Conservation (phyloP, 257 asterid species). For the Leptodermis oblonga region DNA sequence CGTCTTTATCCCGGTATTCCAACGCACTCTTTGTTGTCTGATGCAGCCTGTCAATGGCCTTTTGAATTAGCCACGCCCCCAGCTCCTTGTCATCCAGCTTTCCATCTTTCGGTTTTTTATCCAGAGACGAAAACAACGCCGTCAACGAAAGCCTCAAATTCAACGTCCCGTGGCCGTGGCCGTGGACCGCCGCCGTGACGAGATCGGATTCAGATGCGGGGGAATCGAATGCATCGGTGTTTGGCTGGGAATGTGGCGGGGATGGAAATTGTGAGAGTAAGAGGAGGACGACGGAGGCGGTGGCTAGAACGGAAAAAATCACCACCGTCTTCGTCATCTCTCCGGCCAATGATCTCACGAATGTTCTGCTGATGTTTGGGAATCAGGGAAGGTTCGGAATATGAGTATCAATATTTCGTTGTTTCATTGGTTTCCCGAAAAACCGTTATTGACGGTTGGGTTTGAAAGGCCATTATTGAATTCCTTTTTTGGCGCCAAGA, state of each 20-base stretch:
- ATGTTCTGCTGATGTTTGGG: too few relatives aligned
- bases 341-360: not conserved
- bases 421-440: not conserved
- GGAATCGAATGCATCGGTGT: not conserved
- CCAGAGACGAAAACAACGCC: slow-evolving; percentile 33
- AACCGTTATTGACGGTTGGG: slow-evolving; percentile 14
- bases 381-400: too few relatives aligned
- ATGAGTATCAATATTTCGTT: too few relatives aligned
- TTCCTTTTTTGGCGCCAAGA: not conserved
- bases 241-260: not conserved
- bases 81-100: slow-evolving; percentile 31
- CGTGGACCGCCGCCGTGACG: not conserved
- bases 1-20: slow-evolving; percentile 27
- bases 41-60: slow-evolving; percentile 27
- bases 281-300: slow-evolving; percentile 23
- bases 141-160: slow-evolving; percentile 25
- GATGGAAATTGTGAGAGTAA: not conserved
- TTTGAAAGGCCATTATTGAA: not conserved
- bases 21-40: slow-evolving; percentile 18
- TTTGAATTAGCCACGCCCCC: slow-evolving; percentile 30
- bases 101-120: slow-evolving; percentile 26
- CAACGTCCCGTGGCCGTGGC: slow-evolving; percentile 22
- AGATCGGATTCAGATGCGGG: slow-evolving; percentile 23
- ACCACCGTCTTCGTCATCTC: slow-evolving; percentile 40
- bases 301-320: slow-evolving; percentile 18